Evolutionary conservation across 768 basidiomycete genomes (phyloP), one percentile per base, ranked within the genome.

Genomic region (Epithele typhae): DNA sequence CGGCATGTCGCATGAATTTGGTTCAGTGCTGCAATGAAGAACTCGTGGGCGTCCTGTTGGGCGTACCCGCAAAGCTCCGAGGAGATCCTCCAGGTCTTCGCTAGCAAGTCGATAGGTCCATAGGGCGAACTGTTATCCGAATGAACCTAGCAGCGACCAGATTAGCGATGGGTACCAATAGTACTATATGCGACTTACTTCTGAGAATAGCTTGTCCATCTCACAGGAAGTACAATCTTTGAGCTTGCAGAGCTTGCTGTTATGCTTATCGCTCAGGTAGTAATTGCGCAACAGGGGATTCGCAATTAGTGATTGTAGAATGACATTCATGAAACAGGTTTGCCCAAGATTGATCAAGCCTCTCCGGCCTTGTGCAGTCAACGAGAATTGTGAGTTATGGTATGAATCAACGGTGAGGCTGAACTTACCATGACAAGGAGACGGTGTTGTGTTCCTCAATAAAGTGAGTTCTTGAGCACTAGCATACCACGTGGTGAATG

Each of bases 11-110:
- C 71, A 62, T 98, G 94, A 10, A 96, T 87, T 54, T 92, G 87
- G 59, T 94, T 93, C 21, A 97, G 71, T 0, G 83, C 78, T 15
- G 84, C 76, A 23, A 91, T 88, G 64, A 91, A 88, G 60, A 82
- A 87, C 63, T 91, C 86, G 71, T 94, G 92, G 2, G 92, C 90
- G 51, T 97, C 94, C 59, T 95, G 95, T 63, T 98, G 95, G 0
- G 90, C 82, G 59, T 97, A 92, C 2, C 93, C 94, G 4, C 91
- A 81, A 22, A 97, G 72, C 51, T 95, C 92, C 0, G 84, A 67
- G 0, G 86, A 83, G 4, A 72, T 68, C 55, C 75, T 79, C 94
- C 93, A 97, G 25, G 86, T 88, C 22, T 87, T 83, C 12, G 83
- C 74, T 7, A 98, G 76, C 61, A 97, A 86, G 3, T 82, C 81